Evolutionary conservation across 352 stramenopile species (phyloP).

Genomic region (Pythium biforme): DNA sequence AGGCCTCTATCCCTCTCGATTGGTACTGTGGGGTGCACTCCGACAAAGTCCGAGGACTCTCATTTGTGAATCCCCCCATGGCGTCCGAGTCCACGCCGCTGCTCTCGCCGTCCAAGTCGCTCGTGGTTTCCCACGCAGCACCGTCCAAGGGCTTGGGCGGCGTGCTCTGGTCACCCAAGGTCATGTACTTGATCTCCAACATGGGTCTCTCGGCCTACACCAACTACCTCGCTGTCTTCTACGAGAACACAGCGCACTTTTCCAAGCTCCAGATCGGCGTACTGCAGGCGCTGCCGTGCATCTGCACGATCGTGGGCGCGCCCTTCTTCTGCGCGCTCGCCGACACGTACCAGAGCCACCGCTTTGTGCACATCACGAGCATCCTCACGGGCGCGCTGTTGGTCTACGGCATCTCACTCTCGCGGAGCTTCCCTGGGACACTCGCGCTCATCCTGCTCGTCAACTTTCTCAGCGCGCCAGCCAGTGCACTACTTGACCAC

Average conservation of each 20-base stretch:
- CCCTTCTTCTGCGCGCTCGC: conserved; percentile 71
- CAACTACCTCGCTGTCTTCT: conserved; percentile 79
- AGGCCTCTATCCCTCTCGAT: too few relatives aligned
- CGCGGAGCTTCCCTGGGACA: conserved; percentile 47
- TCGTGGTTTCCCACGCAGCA: neutral
- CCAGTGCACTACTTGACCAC: conserved; percentile 69
- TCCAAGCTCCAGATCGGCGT: conserved; percentile 77
- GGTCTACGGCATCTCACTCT: conserved; percentile 57
- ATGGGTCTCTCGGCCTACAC: conserved; percentile 60
- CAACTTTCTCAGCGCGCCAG: conserved; percentile 61
- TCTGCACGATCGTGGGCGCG: conserved; percentile 60
- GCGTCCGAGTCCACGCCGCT: too few relatives aligned
- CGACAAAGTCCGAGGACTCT: too few relatives aligned
- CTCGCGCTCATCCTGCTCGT: conserved; percentile 47
- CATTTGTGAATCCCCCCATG: too few relatives aligned
- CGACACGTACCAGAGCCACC: conserved; percentile 61
- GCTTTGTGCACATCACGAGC: conserved; percentile 58
- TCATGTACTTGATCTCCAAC: conserved; percentile 72
- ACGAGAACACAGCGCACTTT: conserved; percentile 58
- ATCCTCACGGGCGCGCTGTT: conserved; percentile 55
- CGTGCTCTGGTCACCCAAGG: conserved; percentile 64
- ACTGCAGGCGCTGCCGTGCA: conserved; percentile 64
- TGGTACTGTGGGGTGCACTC: too few relatives aligned
- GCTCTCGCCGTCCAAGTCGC: conserved; percentile 1
- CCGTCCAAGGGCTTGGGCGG: conserved; percentile 16